Base-by-base conservation (phyloP, 2,329 filamentous ascomycete genomes). In the Thyridium curvatum region DNA sequence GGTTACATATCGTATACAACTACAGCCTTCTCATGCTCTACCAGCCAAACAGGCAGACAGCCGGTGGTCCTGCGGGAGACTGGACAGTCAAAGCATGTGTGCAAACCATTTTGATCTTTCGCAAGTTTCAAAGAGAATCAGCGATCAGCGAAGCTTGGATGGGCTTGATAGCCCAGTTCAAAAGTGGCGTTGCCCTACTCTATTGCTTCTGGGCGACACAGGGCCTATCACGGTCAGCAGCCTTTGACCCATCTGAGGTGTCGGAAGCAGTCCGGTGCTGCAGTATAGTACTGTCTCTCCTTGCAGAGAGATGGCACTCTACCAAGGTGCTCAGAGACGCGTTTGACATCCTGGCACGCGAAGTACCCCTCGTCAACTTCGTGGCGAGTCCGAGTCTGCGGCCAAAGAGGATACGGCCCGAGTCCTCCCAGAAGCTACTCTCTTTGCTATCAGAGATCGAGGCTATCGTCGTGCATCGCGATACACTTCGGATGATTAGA, bases 131-230 rank as follows among this genome's bases (percentile, higher is more conserved):
- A 21, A 53, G 51, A 46, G 52, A 49, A 26, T 45, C 44, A 12
- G 43, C 50, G 16, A 50, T 55, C 32, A 46, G 48, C 4, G 46
- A 52, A 36, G 43, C 49, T 5, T 56, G 55, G 54, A 42, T 56
- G 3, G 51, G 52, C 5, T 44, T 55, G 1, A 39, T 58, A 1
- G 45, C 49, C 4, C 55, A 57, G 41, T 62, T 61, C 39, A 55
- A 60, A 41, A 59, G 52, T 4, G 59, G 59, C 8, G 51, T 61
- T 2, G 21, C 21, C 6, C 49, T 64, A 3, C 39, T 63, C 4
- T 61, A 62, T 42, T 61, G 58, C 42, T 60, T 59, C 43, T 62
- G 51, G 44, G 55, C 56, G 13, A 59, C 57, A 8, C 57, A 59
- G 4, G 53, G 52, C 1, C 42, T 51, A 18, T 45, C 46, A 6